Evolutionary conservation across 1,284 basidiomycete genomes (phyloP).

Genomic region (Leucoagaricus sp.): DNA sequence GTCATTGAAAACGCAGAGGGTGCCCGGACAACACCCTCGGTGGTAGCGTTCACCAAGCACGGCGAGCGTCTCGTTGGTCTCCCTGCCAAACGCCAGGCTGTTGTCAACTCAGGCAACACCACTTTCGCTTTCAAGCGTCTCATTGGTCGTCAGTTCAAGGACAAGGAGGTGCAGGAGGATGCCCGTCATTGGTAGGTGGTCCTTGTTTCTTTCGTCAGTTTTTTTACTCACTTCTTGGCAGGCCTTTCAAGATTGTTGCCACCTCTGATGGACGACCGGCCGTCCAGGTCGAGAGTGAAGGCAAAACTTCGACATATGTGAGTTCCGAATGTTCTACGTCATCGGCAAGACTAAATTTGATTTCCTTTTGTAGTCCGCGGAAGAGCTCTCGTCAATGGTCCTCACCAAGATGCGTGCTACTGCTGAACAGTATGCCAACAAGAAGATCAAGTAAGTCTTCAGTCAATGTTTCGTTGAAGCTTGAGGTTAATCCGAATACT

Average conservation of each 20-base stretch:
- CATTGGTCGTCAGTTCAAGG: conserved; percentile 92
- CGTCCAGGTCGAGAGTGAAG: conserved; percentile 79
- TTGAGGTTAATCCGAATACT: conserved; percentile 13
- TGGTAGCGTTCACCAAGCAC: conserved; percentile 97
- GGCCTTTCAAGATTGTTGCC: conserved; percentile 83
- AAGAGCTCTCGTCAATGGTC: conserved; percentile 86
- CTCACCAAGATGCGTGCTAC: conserved; percentile 96
- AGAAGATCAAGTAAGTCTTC: conserved; percentile 84
- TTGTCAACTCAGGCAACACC: conserved; percentile 95
- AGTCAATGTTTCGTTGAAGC: not conserved
- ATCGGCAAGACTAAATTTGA: conserved; percentile 6
- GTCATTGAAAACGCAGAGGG: conserved; percentile 99
- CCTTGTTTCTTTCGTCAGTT: conserved; percentile 10
- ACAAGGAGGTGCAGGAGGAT: conserved; percentile 93
- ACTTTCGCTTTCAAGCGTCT: conserved; percentile 97
- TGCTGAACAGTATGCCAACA: conserved; percentile 90
- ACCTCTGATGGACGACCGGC: conserved; percentile 73
- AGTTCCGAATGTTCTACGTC: conserved; percentile 27
- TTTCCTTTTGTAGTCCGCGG: conserved; percentile 56
- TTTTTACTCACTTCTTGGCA: conserved; percentile 26
- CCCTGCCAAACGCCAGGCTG: conserved; percentile 96
- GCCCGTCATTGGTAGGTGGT: conserved; percentile 71
- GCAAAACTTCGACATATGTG: conserved; percentile 68
- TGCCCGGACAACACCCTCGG: conserved; percentile 96
- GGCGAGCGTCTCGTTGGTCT: conserved; percentile 93